Percentiles rank a stretch among this genome's conserved stretches.
Conservation (phyloP, 2,329 filamentous ascomycete genomes). For the Colletotrichum sidae region DNA sequence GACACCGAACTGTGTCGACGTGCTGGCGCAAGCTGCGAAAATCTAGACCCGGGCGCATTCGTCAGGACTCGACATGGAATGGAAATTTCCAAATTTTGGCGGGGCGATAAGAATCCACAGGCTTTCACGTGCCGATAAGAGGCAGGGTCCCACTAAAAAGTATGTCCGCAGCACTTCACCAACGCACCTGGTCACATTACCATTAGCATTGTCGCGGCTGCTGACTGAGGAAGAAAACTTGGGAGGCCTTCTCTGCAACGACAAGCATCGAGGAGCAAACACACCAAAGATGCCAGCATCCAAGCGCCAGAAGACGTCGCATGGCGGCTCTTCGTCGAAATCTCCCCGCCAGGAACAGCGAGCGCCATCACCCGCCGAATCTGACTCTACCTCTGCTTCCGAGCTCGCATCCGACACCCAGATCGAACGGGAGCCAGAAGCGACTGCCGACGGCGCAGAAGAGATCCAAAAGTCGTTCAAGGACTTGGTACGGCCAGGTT, state of each 20-base stretch:
- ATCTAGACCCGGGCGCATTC: neutral
- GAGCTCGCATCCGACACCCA: conserved; percentile 1
- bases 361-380: conserved; percentile 12
- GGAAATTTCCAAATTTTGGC: neutral
- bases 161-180: neutral
- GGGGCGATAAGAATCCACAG: conserved; percentile 1
- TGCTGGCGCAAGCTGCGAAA: no score
- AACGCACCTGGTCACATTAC: neutral
- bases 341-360: conserved; percentile 1
- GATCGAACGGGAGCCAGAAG: conserved; percentile 26
- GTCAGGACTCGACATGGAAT: neutral
- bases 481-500: conserved; percentile 63
- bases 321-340: conserved; percentile 9
- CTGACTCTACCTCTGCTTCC: conserved; percentile 1
- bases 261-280: no score
- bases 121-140: conserved; percentile 23
- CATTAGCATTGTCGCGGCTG: no score
- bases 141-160: conserved; percentile 17
- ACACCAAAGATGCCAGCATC: conserved; percentile 13
- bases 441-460: conserved; percentile 44
- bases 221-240: no score
- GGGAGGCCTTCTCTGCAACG: no score
- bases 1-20: no score
- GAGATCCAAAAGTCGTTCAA: conserved; percentile 70
- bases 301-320: conserved; percentile 27